A percentile compares a stretch with the other conserved stretches of the same genome.
phyloP scores from a whole-genome alignment of 2,329 filamentous ascomycete species.

The Cercospora sp. region DNA sequence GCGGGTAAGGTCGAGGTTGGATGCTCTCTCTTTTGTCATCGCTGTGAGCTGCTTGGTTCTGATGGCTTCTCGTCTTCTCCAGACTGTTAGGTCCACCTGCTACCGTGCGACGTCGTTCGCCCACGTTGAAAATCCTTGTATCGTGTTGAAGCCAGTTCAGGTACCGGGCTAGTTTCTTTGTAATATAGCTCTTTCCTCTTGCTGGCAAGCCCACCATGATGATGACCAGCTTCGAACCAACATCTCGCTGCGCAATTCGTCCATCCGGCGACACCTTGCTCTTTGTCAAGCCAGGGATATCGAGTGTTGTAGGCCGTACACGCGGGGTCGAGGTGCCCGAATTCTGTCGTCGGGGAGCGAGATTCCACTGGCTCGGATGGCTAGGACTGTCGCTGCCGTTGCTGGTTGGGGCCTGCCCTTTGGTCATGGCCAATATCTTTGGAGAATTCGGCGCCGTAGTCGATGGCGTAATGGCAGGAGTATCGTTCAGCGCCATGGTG shows the following conservation, averaged over 20 bases:
- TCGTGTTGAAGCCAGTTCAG: slow-evolving; percentile 97
- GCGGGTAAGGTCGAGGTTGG: slow-evolving; percentile 15
- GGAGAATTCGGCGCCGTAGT: slow-evolving; percentile 62
- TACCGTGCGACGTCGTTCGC: slow-evolving; percentile 80
- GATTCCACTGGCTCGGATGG: slow-evolving; percentile 54
- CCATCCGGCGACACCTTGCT: slow-evolving; percentile 95
- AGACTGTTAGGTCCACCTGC: slow-evolving; percentile 56
- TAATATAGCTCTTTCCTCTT: slow-evolving; percentile 96
- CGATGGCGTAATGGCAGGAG: slow-evolving; percentile 47
- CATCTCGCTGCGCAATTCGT: slow-evolving; percentile 87
- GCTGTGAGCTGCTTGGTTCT: slow-evolving; percentile 10
- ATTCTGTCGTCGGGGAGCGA: slow-evolving; percentile 62
- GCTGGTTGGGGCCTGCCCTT: slow-evolving; percentile 24
- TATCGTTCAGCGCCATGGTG: slow-evolving; percentile 58
- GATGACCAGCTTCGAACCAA: slow-evolving; percentile 94
- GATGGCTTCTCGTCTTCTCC: slow-evolving; percentile 36
- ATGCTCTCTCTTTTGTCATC: slow-evolving; percentile 21
- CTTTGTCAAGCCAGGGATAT: slow-evolving; percentile 93
- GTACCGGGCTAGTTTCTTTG: slow-evolving; percentile 94
- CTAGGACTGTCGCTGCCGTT: slow-evolving; percentile 28
- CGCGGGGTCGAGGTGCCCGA: slow-evolving; percentile 77
- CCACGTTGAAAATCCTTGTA: slow-evolving; percentile 95
- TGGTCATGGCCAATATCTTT: slow-evolving; percentile 21
- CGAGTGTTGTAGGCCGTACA: slow-evolving; percentile 88
- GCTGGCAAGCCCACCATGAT: slow-evolving; percentile 97